Evolutionary conservation across 2,329 filamentous ascomycete species (phyloP), one percentile per base, ranked within the genome.

Genomic region (Aspergillus pseudoterreus): DNA sequence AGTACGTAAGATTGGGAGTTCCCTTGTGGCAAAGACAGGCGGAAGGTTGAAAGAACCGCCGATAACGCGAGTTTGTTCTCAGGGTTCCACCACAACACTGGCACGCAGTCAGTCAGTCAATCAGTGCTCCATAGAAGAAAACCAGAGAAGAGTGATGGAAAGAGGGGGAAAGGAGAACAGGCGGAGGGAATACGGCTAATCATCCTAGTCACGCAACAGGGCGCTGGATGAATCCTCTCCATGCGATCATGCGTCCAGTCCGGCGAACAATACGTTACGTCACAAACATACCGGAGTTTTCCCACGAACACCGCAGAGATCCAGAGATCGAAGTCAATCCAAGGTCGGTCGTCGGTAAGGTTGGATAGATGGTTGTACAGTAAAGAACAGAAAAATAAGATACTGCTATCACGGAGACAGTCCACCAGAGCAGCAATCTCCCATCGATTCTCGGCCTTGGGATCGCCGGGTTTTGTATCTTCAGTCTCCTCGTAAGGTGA

Each of bases 11-110:
- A 44, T 52, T 36, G 43, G 39, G 53, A 38, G 42, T 45, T 49
- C 17, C 24, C 49, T 27, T 47, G 62, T 65, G 62, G 59, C 62
- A 49, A 61, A 56, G 51, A 47, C 39, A 38, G 30, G 17, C 50
- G 43, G 41, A 46, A 17, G 35, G 35, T 49, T 46, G 42, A 36
- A 22, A 35, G 47, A 50, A 46, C 42, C 45, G 45, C 35, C 44
- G 51, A 53, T 52, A 43, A 45, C 44, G 46, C 46, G 36, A 38
- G 35, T 14, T 38, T 38, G 10, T 30, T 30, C 27, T 19, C 4
- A 19, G 19, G 19, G 19, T 19, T 22, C 6, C 22, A 22, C 15
- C 22, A 36, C 39, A 22, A 14, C 15, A 30, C 6, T 30, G 3
- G 10, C 6, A 9, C 3, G 11, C 27, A 10, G 8, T 30, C 27